Evolutionary conservation across 305 asterid genomes (phyloP).

Genomic region (Fraxinus baroniana): DNA sequence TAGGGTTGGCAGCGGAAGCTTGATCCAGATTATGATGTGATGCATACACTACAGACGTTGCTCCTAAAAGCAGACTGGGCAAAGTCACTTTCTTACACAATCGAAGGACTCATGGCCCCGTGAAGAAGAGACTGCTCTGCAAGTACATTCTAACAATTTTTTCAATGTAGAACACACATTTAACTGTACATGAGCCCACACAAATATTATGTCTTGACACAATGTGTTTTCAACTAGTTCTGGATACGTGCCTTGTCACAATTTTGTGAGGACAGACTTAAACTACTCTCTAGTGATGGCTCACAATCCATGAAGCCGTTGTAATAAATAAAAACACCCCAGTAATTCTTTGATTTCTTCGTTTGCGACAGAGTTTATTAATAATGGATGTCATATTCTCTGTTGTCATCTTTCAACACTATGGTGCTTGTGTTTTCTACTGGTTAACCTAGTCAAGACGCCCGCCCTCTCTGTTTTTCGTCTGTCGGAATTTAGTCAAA

Average conservation of each 20-base stretch:
- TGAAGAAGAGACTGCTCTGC: conserved; percentile 28
- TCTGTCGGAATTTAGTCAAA: not conserved
- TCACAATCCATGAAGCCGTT: not conserved
- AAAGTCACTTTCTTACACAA: conserved; percentile 81
- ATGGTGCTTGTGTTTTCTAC: not conserved
- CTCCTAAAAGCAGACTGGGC: conserved; percentile 90
- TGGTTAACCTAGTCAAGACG: too few species aligned
- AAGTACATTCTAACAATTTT: conserved; percentile 19
- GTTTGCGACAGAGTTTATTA: not conserved
- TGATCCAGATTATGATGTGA: conserved; percentile 70
- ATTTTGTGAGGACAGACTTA: conserved; percentile 25
- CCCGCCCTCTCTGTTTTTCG: not conserved
- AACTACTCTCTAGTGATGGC: not conserved
- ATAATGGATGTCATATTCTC: not conserved
- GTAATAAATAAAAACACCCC: not conserved
- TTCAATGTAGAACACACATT: conserved; percentile 19
- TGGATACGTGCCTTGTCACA: conserved; percentile 7
- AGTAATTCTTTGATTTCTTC: not conserved
- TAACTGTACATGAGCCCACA: conserved; percentile 19
- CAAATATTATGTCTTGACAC: not conserved
- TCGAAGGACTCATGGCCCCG: conserved; percentile 95
- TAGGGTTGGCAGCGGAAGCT: conserved; percentile 98
- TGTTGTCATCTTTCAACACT: not conserved
- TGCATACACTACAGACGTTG: conserved; percentile 68
- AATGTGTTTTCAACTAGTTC: not conserved